Conservation (phyloP, 495 filamentous ascomycete species). For the Astrothelium subdiscretum region DNA sequence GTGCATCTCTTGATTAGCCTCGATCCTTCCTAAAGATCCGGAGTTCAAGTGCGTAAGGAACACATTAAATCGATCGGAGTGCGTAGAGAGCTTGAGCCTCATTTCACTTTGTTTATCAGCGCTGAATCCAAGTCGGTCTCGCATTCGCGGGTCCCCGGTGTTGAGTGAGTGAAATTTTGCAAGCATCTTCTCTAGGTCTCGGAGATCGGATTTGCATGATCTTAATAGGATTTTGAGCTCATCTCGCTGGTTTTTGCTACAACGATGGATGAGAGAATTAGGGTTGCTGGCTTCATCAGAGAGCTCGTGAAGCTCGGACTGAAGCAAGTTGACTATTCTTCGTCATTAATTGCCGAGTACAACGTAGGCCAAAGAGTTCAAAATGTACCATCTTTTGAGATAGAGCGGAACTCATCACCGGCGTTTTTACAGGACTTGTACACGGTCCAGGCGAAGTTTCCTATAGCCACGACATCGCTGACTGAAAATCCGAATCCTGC, state of each 20-base stretch:
- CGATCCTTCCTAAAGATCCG: conserved; percentile 6
- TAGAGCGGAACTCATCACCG: conserved; percentile 5
- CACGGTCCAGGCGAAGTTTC: conserved; percentile 6
- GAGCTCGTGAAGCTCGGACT: conserved; percentile 3
- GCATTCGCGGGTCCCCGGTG: not conserved
- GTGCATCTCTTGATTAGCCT: not conserved
- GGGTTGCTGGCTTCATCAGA: conserved; percentile 3
- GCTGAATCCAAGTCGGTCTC: conserved; percentile 9
- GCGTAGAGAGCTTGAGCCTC: not conserved
- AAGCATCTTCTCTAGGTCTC: conserved; percentile 1
- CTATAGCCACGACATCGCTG: conserved; percentile 5
- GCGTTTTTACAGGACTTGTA: conserved; percentile 13
- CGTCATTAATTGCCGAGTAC: not conserved
- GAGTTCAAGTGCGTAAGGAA: conserved; percentile 7
- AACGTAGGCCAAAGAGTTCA: too few relatives aligned
- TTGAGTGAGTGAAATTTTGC: conserved; percentile 1
- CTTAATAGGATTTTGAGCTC: not conserved
- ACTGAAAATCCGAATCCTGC: conserved; percentile 14
- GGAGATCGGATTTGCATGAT: not conserved
- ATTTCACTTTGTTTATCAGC: conserved; percentile 6
- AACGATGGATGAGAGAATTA: conserved; percentile 7
- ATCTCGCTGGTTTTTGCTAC: not conserved
- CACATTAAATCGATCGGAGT: conserved; percentile 3
- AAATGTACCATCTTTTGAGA: conserved; percentile 12
- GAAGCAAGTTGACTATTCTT: not conserved